These are phyloP conservation scores for Stephania japonica DNA, from an alignment of 164 flowering plant species.

Conservation along the genomic window DNA sequence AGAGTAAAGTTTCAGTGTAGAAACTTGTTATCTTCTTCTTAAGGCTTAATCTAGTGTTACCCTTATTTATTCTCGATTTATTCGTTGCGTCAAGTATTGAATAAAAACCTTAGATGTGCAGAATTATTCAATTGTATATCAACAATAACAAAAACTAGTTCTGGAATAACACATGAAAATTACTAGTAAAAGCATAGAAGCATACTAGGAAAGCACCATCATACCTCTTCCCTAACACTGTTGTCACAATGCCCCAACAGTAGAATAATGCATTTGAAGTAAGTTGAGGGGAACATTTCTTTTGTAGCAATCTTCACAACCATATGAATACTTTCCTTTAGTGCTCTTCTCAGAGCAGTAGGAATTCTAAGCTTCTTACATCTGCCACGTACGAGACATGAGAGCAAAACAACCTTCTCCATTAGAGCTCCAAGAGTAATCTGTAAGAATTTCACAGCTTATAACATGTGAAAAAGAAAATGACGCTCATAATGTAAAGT, in stretches of 20 bases:
- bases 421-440: slow-evolving; percentile 49
- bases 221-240: slow-evolving; percentile 63
- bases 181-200: neutral
- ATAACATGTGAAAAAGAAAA: neutral
- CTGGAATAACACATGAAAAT: neutral
- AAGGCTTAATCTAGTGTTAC: no score
- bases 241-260: slow-evolving; percentile 45
- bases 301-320: slow-evolving; percentile 41
- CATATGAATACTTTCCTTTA: slow-evolving; percentile 39
- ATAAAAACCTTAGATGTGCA: neutral
- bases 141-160: neutral
- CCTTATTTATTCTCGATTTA: no score
- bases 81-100: no score
- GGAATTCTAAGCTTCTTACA: slow-evolving; percentile 34
- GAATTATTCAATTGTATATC: neutral
- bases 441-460: slow-evolving; percentile 31
- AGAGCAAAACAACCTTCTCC: slow-evolving; percentile 52
- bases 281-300: slow-evolving; percentile 56
- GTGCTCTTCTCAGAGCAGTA: slow-evolving; percentile 33
- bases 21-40: no score
- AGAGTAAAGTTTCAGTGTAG: no score
- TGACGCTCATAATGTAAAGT: neutral
- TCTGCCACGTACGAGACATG: slow-evolving; percentile 33
- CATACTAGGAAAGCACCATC: neutral
- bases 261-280: slow-evolving; percentile 41